These are phyloP conservation scores for Haplographium delicatum DNA, from an alignment of 495 filamentous ascomycete species.

Conservation along the genomic window DNA sequence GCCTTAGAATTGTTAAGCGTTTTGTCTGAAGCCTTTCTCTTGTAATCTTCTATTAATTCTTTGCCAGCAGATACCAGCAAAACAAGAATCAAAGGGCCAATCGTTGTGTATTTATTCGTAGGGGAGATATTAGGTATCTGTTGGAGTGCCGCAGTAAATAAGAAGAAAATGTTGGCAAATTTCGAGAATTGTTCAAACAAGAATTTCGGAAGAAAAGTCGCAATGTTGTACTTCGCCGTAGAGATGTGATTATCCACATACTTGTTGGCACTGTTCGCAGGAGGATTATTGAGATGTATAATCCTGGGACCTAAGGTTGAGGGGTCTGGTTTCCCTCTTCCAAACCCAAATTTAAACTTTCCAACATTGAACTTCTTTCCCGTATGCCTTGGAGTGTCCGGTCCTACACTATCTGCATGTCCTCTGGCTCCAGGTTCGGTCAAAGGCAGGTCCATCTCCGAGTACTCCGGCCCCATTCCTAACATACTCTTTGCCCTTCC, in stretches of 20 bases:
- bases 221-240: conserved; percentile 94
- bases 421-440: conserved; percentile 60
- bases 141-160: conserved; percentile 93
- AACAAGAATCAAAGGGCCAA: conserved; percentile 85
- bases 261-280: conserved; percentile 81
- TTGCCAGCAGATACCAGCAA: conserved; percentile 91
- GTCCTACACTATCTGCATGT: conserved; percentile 24
- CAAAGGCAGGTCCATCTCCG: conserved; percentile 95
- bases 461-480: conserved; percentile 88
- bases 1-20: conserved; percentile 86
- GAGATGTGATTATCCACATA: conserved; percentile 96
- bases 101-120: conserved; percentile 93
- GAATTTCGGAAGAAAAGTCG: conserved; percentile 97
- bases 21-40: conserved; percentile 81
- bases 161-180: conserved; percentile 98
- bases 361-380: conserved; percentile 60
- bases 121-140: conserved; percentile 94
- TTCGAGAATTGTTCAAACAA: conserved; percentile 98
- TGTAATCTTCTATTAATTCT: conserved; percentile 90
- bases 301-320: conserved; percentile 86
- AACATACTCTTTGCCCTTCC: conserved; percentile 85
- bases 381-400: conserved; percentile 25
- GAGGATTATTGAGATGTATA: conserved; percentile 96
- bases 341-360: conserved; percentile 94
- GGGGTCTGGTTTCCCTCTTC: conserved; percentile 76